Evolutionary conservation across 2,329 filamentous ascomycete genomes (phyloP).

Genomic region (Nigrospora sphaerica): DNA sequence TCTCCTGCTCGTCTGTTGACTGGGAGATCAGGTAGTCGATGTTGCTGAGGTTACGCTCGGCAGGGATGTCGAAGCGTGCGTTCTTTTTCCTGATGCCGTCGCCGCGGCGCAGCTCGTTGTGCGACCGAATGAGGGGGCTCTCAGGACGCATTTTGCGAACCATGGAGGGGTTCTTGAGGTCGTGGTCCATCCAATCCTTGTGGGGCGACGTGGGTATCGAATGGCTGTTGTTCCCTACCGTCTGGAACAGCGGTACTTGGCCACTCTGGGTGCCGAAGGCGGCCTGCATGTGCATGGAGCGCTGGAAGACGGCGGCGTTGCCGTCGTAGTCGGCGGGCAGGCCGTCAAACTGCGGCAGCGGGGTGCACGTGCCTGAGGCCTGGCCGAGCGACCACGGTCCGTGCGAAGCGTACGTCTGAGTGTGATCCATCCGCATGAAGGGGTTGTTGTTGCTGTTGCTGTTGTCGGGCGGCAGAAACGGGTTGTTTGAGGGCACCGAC

Average conservation of each 20-base stretch:
- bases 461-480: slow-evolving; percentile 46
- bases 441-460: slow-evolving; percentile 58
- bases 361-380: slow-evolving; percentile 65
- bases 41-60: slow-evolving; percentile 86
- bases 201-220: slow-evolving; percentile 49
- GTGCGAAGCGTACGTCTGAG: slow-evolving; percentile 35
- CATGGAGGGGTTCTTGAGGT: slow-evolving; percentile 37
- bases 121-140: slow-evolving; percentile 64
- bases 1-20: slow-evolving; percentile 83
- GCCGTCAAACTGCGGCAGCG: slow-evolving; percentile 64
- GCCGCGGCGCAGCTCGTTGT: slow-evolving; percentile 69
- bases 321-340: slow-evolving; percentile 48
- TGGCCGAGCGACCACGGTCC: slow-evolving; percentile 57
- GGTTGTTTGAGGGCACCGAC: slow-evolving; percentile 55
- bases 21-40: slow-evolving; percentile 89
- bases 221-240: slow-evolving; percentile 36
- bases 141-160: slow-evolving; percentile 57
- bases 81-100: slow-evolving; percentile 99
- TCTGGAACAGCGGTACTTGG: slow-evolving; percentile 47
- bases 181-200: slow-evolving; percentile 50
- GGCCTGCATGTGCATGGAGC: slow-evolving; percentile 43
- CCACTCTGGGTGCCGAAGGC: slow-evolving; percentile 46
- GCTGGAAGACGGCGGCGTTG: slow-evolving; percentile 44
- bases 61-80: slow-evolving; percentile 91
- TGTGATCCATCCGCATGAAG: slow-evolving; percentile 58